phyloP scores from a whole-genome alignment of 169 alveolate genomes.

The Toxoplasma gondii region DNA sequence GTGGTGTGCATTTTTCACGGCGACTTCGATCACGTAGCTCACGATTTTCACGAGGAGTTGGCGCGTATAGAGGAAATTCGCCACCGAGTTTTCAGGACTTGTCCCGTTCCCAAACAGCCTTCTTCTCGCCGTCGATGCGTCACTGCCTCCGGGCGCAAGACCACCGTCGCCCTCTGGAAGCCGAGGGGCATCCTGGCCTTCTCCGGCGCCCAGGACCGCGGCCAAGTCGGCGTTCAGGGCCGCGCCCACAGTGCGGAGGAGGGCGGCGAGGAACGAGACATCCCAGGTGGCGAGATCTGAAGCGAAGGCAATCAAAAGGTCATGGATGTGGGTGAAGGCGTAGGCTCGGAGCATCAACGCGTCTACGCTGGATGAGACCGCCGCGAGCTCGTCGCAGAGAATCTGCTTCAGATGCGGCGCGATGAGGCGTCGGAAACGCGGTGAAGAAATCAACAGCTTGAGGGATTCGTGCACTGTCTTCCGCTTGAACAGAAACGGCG shows the following conservation, averaged over 20 bases:
- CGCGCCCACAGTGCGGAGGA: constrained; percentile 6
- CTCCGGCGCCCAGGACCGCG: neutral
- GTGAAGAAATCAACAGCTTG: constrained; percentile 52
- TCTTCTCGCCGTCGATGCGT: neutral
- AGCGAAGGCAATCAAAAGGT: neutral
- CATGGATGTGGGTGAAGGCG: constrained; percentile 14
- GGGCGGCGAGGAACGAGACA: neutral
- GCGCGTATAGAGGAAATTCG: constrained; percentile 9
- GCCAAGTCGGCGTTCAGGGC: neutral
- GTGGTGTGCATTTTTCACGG: constrained; percentile 44
- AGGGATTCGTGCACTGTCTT: constrained; percentile 61
- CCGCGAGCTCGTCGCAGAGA: neutral
- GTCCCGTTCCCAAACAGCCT: neutral
- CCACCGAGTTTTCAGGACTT: neutral
- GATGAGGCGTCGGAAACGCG: constrained; percentile 17
- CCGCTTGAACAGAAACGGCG: constrained; percentile 58
- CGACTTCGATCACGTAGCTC: constrained; percentile 52
- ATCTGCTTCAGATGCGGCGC: neutral
- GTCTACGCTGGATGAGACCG: neutral
- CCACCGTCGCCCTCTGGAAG: neutral
- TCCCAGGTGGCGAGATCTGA: constrained; percentile 15
- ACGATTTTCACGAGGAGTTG: constrained; percentile 56
- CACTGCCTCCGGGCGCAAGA: neutral
- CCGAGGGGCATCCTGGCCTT: neutral
- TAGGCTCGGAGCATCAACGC: neutral